These are phyloP conservation scores for Saccharomyces paradoxus DNA, from an alignment of 805 yeast species.

Conservation along the genomic window DNA sequence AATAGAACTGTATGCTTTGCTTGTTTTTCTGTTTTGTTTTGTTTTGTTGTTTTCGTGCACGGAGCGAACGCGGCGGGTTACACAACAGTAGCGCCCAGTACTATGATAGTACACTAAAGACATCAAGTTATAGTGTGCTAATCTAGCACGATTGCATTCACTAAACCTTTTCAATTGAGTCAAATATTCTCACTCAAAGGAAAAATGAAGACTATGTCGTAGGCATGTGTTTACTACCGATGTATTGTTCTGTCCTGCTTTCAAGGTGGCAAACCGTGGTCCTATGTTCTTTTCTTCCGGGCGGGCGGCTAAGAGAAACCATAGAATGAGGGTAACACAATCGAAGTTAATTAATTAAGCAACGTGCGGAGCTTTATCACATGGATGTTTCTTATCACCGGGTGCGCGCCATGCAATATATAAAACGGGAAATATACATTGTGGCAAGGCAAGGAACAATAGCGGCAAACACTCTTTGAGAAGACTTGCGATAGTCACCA, in stretches of 20 bases:
- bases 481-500: background rate
- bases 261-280: background rate
- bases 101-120: background rate
- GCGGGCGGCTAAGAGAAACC: background rate
- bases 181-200: background rate
- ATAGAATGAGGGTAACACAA: background rate
- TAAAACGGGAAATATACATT: background rate
- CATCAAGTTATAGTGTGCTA: background rate
- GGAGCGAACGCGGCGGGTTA: background rate
- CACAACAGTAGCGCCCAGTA: background rate
- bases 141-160: background rate
- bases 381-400: background rate
- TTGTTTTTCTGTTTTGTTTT: constrained; percentile 3
- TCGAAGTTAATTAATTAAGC: background rate
- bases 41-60: background rate
- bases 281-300: background rate
- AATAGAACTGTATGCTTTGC: too few species aligned
- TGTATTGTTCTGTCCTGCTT: background rate
- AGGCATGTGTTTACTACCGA: background rate
- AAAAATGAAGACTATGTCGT: background rate
- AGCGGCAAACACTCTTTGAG: background rate
- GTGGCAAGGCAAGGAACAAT: background rate
- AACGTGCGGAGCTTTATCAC: background rate
- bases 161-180: background rate
- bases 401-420: background rate